These are phyloP conservation scores for Microsporum ferrugineum DNA, from an alignment of 2,329 filamentous ascomycete genomes.

Conservation along the genomic window DNA sequence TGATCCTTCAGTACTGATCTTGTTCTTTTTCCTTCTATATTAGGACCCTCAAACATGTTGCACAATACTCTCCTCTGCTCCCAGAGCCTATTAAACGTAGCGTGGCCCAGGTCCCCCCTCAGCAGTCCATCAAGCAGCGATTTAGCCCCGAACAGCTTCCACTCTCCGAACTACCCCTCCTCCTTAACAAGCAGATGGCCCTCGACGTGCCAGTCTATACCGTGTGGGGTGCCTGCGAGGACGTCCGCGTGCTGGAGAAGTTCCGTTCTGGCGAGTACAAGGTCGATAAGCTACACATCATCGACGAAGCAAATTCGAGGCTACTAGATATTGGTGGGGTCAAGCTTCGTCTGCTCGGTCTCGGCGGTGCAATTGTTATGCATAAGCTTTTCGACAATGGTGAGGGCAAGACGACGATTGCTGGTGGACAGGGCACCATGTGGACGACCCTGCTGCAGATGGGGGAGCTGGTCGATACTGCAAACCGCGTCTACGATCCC, in stretches of 20 bases:
- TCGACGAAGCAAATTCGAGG: slow-evolving; percentile 94
- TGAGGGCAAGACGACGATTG: slow-evolving; percentile 93
- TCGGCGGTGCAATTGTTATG: slow-evolving; percentile 96
- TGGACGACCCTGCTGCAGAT: slow-evolving; percentile 98
- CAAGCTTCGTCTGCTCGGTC: slow-evolving; percentile 82
- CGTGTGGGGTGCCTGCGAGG: slow-evolving; percentile 97
- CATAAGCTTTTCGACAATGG: slow-evolving; percentile 99
- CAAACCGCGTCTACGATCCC: slow-evolving; percentile 94
- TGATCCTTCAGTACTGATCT: background rate
- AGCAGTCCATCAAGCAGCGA: slow-evolving; percentile 64
- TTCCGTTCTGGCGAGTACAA: slow-evolving; percentile 97
- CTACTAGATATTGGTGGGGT: slow-evolving; percentile 89
- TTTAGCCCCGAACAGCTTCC: slow-evolving; percentile 73
- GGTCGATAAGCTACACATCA: slow-evolving; percentile 92
- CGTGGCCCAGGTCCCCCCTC: slow-evolving; percentile 56
- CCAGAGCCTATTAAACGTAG: slow-evolving; percentile 59
- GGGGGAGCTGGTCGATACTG: slow-evolving; percentile 94
- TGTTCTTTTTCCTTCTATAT: background rate
- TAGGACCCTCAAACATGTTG: slow-evolving; percentile 94
- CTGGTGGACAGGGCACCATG: slow-evolving; percentile 97
- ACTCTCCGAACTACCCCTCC: slow-evolving; percentile 81
- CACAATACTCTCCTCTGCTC: slow-evolving; percentile 93
- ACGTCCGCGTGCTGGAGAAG: slow-evolving; percentile 93
- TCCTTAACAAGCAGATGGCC: slow-evolving; percentile 77
- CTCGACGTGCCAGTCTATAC: slow-evolving; percentile 96